phyloP scores from a whole-genome alignment of 164 flowering plant genomes.

The Stephania cephalantha region DNA sequence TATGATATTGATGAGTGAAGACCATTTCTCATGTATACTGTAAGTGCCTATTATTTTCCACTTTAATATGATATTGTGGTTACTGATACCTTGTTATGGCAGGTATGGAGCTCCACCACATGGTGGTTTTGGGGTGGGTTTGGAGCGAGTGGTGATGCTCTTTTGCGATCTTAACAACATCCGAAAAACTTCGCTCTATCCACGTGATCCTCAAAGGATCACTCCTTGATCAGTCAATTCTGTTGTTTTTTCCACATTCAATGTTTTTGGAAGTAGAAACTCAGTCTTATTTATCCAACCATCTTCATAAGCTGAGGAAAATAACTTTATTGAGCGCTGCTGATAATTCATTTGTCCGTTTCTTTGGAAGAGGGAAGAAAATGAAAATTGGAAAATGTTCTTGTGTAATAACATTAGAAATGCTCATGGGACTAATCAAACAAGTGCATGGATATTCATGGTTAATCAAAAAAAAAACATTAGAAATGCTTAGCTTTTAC shows the following conservation, averaged over 20 bases:
- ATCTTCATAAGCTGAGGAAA: neutral
- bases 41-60: neutral
- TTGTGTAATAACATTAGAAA: neutral
- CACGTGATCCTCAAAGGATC: slow-evolving; percentile 73
- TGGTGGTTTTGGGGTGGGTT: slow-evolving; percentile 88
- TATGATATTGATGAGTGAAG: neutral
- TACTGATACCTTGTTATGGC: slow-evolving; percentile 8
- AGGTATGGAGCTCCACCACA: slow-evolving; percentile 87
- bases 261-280: neutral
- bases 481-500: neutral
- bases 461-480: neutral
- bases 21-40: neutral
- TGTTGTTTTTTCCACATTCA: neutral
- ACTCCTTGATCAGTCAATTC: slow-evolving; percentile 30
- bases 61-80: neutral
- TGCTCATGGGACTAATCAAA: no score
- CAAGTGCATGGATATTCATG: neutral
- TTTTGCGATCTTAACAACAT: slow-evolving; percentile 81
- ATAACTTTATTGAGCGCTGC: neutral
- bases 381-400: neutral
- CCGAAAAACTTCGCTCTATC: slow-evolving; percentile 72
- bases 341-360: neutral
- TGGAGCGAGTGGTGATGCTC: slow-evolving; percentile 93
- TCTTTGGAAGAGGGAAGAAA: neutral
- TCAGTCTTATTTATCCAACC: neutral